Evolutionary conservation across 2,329 filamentous ascomycete genomes (phyloP).

Genomic region (Penicillium hordei): DNA sequence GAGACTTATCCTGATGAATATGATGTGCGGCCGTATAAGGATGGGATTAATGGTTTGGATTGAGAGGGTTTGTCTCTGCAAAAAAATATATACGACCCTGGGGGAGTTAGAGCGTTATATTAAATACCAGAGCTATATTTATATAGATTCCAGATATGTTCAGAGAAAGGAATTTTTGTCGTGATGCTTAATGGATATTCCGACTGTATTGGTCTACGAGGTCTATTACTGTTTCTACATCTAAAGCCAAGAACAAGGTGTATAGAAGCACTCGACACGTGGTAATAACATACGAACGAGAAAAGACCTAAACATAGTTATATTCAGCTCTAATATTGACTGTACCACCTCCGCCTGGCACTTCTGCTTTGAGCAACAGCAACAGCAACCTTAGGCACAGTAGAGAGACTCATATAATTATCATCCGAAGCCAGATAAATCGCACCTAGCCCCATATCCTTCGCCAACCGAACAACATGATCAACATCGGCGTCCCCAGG

Average conservation of each 20-base stretch:
- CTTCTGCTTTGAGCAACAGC: constrained; percentile 1
- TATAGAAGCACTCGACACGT: too few relatives aligned
- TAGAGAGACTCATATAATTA: constrained; percentile 12
- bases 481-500: neutral
- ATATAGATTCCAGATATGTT: neutral
- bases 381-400: constrained; percentile 13
- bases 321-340: neutral
- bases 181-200: neutral
- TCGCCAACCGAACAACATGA: constrained; percentile 12
- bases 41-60: constrained; percentile 65
- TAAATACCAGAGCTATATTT: neutral
- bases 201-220: neutral
- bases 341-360: neutral
- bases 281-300: too few relatives aligned
- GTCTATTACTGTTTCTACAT: too few relatives aligned
- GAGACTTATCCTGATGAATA: constrained; percentile 91
- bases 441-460: constrained; percentile 19
- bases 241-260: too few relatives aligned
- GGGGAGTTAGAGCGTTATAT: neutral
- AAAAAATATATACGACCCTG: constrained; percentile 35
- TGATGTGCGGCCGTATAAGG: constrained; percentile 74
- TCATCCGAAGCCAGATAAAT: constrained; percentile 16
- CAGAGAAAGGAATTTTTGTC: neutral
- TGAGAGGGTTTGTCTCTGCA: constrained; percentile 63
- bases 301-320: too few relatives aligned